phyloP scores from a whole-genome alignment of 306 rosid species.

The Echinosophora koreensis region DNA sequence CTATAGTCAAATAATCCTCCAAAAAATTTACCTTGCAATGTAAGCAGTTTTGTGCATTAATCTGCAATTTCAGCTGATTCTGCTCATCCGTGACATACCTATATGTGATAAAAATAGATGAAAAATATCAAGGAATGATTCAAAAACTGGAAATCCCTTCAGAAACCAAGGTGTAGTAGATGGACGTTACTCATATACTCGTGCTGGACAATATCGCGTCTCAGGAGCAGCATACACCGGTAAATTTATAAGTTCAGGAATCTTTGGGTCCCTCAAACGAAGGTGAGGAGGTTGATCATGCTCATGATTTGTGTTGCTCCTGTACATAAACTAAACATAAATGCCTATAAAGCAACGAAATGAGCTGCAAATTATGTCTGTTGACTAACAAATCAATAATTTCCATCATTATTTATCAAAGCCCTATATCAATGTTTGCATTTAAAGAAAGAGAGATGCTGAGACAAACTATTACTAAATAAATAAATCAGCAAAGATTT shows the following conservation, averaged over 20 bases:
- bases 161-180: conserved; percentile 38
- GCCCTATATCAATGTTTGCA: conserved; percentile 22
- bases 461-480: not conserved
- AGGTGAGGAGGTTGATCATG: conserved; percentile 98
- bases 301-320: conserved; percentile 99
- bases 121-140: conserved; percentile 32
- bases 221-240: conserved; percentile 85
- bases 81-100: conserved; percentile 77
- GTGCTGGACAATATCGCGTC: conserved; percentile 93
- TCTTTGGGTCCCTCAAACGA: conserved; percentile 74
- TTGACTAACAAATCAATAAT: conserved; percentile 3
- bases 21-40: conserved; percentile 87
- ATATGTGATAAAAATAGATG: conserved; percentile 37
- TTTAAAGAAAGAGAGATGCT: not conserved
- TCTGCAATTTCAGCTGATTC: conserved; percentile 74
- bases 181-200: conserved; percentile 84
- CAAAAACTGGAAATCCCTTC: conserved; percentile 26
- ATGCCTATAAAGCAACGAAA: conserved; percentile 39
- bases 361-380: conserved; percentile 34
- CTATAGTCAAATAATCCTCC: conserved; percentile 14
- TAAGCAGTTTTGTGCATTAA: conserved; percentile 93
- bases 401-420: not conserved
- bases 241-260: conserved; percentile 78
- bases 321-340: conserved; percentile 44
- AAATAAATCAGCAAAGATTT: conserved; percentile 9